Evolutionary conservation across 345 rosid species (phyloP).

Genomic region (Salix purpurea): DNA sequence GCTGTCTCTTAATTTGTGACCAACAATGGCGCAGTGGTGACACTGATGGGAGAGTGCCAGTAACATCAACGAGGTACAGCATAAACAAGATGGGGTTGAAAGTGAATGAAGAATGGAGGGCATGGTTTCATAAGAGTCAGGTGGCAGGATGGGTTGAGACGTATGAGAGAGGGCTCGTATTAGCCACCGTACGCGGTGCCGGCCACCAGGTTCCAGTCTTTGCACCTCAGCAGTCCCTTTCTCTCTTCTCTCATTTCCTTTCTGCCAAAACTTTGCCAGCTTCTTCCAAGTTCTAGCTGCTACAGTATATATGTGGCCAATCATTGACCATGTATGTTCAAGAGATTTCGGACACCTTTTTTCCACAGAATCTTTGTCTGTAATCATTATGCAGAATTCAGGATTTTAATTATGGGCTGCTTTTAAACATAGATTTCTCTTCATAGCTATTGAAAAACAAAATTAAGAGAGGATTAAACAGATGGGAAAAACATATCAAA

Average conservation of each 20-base stretch:
- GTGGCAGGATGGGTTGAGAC: constrained; percentile 76
- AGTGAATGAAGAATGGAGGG: constrained; percentile 54
- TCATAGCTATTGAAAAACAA: too few species aligned
- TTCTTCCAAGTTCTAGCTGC: not conserved
- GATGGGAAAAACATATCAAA: too few species aligned
- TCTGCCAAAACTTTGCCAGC: constrained; percentile 4
- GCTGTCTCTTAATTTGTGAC: too few species aligned
- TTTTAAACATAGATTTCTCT: too few species aligned
- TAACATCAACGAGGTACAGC: constrained; percentile 67
- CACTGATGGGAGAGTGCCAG: constrained; percentile 82
- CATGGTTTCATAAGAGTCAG: constrained; percentile 65
- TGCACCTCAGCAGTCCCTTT: constrained; percentile 52
- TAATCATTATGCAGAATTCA: too few species aligned
- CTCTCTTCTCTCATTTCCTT: constrained; percentile 57
- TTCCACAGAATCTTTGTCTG: too few species aligned
- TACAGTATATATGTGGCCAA: too few species aligned
- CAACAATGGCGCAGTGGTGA: constrained; percentile 53
- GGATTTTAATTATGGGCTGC: too few species aligned
- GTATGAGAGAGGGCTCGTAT: constrained; percentile 47
- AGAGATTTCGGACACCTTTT: too few species aligned
- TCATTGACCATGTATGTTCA: too few species aligned
- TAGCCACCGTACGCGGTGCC: constrained; percentile 66
- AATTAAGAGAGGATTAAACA: too few species aligned
- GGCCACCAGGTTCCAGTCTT: constrained; percentile 68
- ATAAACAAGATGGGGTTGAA: constrained; percentile 47